phyloP scores from a whole-genome alignment of 2,329 filamentous ascomycete species.

The Talaromyces verruculosus region DNA sequence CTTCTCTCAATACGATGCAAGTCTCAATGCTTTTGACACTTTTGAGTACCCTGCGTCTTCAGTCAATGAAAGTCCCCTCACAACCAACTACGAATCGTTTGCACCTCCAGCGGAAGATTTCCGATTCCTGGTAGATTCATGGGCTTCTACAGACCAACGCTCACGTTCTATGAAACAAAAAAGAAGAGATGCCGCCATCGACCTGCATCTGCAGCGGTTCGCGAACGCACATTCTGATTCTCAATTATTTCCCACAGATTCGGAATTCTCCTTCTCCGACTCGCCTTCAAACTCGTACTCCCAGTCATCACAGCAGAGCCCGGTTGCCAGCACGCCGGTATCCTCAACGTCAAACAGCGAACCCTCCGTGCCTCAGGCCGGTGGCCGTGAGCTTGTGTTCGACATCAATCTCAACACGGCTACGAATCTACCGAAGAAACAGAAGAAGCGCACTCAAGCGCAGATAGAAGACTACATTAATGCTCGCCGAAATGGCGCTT shows the following conservation, averaged over 20 bases:
- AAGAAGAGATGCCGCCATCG: constrained; percentile 44
- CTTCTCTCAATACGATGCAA: background rate
- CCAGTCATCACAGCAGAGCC: constrained; percentile 28
- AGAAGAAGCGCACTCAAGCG: constrained; percentile 43
- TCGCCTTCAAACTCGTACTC: constrained; percentile 31
- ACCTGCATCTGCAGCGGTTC: constrained; percentile 42
- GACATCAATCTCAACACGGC: constrained; percentile 47
- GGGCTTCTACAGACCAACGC: constrained; percentile 38
- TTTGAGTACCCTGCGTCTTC: background rate
- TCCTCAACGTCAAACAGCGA: constrained; percentile 19
- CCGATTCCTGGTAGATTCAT: constrained; percentile 24
- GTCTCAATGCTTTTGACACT: constrained; percentile 1
- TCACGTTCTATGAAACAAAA: constrained; percentile 41
- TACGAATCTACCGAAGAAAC: constrained; percentile 44
- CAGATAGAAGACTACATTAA: constrained; percentile 48
- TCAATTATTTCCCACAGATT: constrained; percentile 30
- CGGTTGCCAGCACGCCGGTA: constrained; percentile 20
- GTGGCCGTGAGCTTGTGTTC: constrained; percentile 40
- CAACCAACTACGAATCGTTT: background rate
- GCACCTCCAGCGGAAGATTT: constrained; percentile 16
- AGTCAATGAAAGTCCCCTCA: constrained; percentile 2
- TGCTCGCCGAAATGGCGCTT: constrained; percentile 44
- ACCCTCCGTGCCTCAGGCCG: constrained; percentile 24
- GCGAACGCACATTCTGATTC: constrained; percentile 30
- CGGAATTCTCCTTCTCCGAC: constrained; percentile 36